Percentiles rank a stretch among this genome's conserved stretches.
These are phyloP conservation scores for Linum lewisii DNA, from an alignment of 345 rosid species.

Conservation along the genomic window DNA sequence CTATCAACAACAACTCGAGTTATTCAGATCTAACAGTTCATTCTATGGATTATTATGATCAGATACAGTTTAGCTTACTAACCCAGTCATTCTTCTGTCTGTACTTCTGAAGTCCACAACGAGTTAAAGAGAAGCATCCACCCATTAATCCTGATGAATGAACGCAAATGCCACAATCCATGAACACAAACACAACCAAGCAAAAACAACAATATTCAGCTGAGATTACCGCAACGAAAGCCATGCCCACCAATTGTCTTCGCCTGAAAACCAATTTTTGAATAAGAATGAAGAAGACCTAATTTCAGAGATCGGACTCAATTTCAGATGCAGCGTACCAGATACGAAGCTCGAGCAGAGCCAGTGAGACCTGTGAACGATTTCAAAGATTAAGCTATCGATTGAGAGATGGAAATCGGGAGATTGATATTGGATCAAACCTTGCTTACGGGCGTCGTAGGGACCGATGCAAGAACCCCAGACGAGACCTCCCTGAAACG, in stretches of 20 bases:
- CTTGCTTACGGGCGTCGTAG: constrained; percentile 44
- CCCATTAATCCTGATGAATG: constrained; percentile 54
- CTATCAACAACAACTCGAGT: too few species aligned
- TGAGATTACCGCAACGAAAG: constrained; percentile 57
- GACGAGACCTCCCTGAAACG: constrained; percentile 60
- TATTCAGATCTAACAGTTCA: too few species aligned
- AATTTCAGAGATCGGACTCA: too few species aligned
- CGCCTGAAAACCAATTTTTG: constrained; percentile 35
- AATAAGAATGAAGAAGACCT: neutral
- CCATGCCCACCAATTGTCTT: constrained; percentile 48
- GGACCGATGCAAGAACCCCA: constrained; percentile 68
- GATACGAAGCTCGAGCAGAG: constrained; percentile 46
- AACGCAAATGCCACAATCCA: neutral
- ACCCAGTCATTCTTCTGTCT: constrained; percentile 70
- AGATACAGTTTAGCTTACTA: constrained; percentile 26
- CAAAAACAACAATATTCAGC: neutral
- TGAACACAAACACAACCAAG: neutral
- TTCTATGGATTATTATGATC: neutral
- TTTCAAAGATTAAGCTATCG: neutral
- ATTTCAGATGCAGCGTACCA: constrained; percentile 34
- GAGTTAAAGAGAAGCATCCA: constrained; percentile 53
- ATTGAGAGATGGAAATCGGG: neutral
- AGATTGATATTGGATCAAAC: constrained; percentile 17
- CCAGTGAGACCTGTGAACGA: constrained; percentile 51
- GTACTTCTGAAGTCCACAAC: constrained; percentile 56